These are phyloP conservation scores for Prunus dulcis DNA, from an alignment of 306 rosid genomes.

Conservation along the genomic window DNA sequence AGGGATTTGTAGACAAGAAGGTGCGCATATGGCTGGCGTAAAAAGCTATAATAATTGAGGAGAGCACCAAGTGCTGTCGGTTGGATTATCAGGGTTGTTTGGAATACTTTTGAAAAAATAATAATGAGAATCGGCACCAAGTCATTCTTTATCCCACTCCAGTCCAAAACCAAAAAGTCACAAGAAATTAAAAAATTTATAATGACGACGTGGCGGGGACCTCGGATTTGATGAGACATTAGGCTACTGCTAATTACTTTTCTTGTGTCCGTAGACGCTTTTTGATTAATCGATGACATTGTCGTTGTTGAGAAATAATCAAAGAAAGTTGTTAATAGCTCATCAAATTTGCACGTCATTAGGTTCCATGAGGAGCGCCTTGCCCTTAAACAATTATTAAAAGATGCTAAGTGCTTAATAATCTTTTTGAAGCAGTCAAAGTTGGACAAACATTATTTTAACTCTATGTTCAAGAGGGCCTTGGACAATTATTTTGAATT, in stretches of 20 bases:
- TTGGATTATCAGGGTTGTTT: too few relatives aligned
- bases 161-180: too few relatives aligned
- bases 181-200: not conserved
- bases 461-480: not conserved
- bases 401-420: conserved; percentile 16
- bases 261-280: conserved; percentile 30
- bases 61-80: too few relatives aligned
- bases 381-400: not conserved
- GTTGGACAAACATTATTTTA: not conserved
- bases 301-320: conserved; percentile 26
- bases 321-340: conserved; percentile 17
- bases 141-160: too few relatives aligned
- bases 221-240: conserved; percentile 31
- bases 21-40: too few relatives aligned
- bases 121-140: too few relatives aligned
- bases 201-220: conserved; percentile 31
- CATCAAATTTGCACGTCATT: conserved; percentile 15
- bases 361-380: conserved; percentile 19
- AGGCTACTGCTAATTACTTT: conserved; percentile 26
- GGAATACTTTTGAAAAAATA: too few relatives aligned
- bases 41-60: too few relatives aligned
- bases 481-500: not conserved
- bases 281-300: conserved; percentile 28
- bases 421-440: conserved; percentile 17
- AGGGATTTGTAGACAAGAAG: too few relatives aligned